These are phyloP conservation scores for Porphyridium purpureum DNA, from an alignment of 23 red algal genomes.

Conservation along the genomic window DNA sequence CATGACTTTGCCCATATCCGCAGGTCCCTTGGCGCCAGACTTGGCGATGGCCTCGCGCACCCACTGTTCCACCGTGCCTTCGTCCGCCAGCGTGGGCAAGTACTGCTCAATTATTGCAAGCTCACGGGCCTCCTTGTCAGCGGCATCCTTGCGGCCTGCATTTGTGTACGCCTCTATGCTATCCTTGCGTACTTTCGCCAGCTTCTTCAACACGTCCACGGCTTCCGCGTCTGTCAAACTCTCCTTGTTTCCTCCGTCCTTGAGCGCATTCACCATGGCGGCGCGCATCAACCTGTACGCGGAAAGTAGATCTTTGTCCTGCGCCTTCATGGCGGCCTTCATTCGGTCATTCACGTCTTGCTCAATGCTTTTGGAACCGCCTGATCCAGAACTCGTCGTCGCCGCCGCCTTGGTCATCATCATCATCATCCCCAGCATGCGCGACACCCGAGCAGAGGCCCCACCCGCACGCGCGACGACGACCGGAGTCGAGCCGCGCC, in stretches of 20 bases:
- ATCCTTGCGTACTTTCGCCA: constrained; percentile 48
- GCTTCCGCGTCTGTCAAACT: constrained; percentile 25
- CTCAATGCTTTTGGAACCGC: too few relatives aligned
- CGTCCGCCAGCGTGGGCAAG: constrained; percentile 35
- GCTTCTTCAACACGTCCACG: constrained; percentile 28
- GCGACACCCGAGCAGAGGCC: too few relatives aligned
- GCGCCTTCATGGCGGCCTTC: constrained; percentile 59
- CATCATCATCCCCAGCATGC: too few relatives aligned
- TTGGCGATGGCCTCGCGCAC: constrained; percentile 35
- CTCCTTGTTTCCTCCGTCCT: constrained; percentile 28
- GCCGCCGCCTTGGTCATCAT: too few relatives aligned
- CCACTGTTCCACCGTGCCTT: constrained; percentile 22
- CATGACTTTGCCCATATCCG: constrained; percentile 56
- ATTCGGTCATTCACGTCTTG: too few relatives aligned
- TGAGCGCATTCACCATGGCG: constrained; percentile 35
- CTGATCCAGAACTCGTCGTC: too few relatives aligned
- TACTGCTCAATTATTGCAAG: constrained; percentile 52
- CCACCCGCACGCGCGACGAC: too few relatives aligned
- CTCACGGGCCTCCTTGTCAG: constrained; percentile 23
- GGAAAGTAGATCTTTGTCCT: constrained; percentile 9
- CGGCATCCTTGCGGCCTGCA: constrained; percentile 43
- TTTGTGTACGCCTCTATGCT: constrained; percentile 67
- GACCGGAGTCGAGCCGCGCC: too few relatives aligned
- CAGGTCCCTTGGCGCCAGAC: constrained; percentile 10
- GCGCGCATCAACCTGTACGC: constrained; percentile 48